Base-by-base conservation (phyloP, 163 green algal species). In the Scenedesmus sp. region DNA sequence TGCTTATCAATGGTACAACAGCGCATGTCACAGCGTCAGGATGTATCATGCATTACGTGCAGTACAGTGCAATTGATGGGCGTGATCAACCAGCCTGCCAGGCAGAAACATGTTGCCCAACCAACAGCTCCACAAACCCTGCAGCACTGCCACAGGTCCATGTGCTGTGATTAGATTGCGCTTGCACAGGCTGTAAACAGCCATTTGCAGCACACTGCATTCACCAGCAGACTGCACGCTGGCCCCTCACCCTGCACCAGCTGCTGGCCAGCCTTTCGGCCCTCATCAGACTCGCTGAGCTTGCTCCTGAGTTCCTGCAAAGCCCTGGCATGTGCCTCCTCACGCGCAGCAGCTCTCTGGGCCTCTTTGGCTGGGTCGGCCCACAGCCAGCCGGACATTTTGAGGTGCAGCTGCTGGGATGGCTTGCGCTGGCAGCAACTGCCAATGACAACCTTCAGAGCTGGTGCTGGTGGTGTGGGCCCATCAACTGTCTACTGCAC, bases 361-460 rank as follows among this genome's bases (percentile, higher is more conserved):
- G 64, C 59, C 64, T 54, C 10, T 10, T 16, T 6, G 52, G 88
- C 88, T 64, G 88, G 46, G 70, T 91, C 34, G 46, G 73, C 34
- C 70, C 55, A 91, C 46, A 91, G 56, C 87, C 87, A 91, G 18
- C 55, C 73, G 20, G 70, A 91, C 70, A 91, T 91, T 9, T 6
- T 82, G n/a, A 12, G 73, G 16, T 54, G 46, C 2, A 81, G 70
- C 70, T 81, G 70, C n/a, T 52, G 70, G 9, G 18, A 81, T 70
- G 10, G 62, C 62, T 23, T 23, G 62, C 18, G 62, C 62, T 23
- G 10, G 16, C 59, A 66, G 62, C 62, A 16, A 70, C 62, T 70
- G 62, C 59, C 8, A 66, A 66, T 66, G 59, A 8, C 10, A 66
- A 10, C 59, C 8, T 66, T 46, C 34, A 46, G 34, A 66, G 59